Evolutionary conservation across 225 moss, liverwort and hornwort species (phyloP).

Genomic region (Climacium dendroides): DNA sequence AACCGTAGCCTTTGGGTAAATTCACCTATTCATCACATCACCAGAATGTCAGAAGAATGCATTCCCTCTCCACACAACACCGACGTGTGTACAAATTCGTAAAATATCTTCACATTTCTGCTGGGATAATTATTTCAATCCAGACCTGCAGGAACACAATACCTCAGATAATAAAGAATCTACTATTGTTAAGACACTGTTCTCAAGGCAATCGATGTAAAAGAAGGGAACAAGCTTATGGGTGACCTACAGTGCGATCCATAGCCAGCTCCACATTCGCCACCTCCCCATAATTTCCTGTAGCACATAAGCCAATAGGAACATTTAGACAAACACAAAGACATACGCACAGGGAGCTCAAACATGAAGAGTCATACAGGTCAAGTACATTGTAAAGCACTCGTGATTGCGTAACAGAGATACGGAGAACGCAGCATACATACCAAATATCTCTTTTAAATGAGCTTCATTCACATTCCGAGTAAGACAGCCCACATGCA

Average conservation of each 20-base stretch:
- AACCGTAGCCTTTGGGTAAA: conserved; percentile 88
- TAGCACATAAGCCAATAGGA: not conserved
- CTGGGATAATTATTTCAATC: not conserved
- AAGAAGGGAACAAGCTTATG: not conserved
- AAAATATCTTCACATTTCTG: not conserved
- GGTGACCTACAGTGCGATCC: conserved; percentile 76
- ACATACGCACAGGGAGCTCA: not conserved
- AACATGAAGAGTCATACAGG: not conserved
- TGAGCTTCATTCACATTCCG: conserved; percentile 92
- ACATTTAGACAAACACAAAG: not conserved
- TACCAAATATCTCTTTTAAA: conserved; percentile 89
- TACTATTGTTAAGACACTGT: not conserved
- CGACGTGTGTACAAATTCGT: not conserved
- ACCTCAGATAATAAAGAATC: not conserved
- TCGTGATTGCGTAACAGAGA: not conserved
- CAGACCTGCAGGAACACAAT: not conserved
- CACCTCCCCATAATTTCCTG: conserved; percentile 91
- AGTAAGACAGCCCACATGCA: conserved; percentile 87
- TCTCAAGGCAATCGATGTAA: not conserved
- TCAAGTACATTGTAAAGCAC: not conserved
- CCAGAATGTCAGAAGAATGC: not conserved
- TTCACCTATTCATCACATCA: conserved; percentile 39
- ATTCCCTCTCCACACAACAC: not conserved
- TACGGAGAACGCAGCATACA: not conserved
- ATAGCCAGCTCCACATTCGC: conserved; percentile 96